Base-by-base conservation (phyloP, 306 rosid genomes). In the Malus domestica region DNA sequence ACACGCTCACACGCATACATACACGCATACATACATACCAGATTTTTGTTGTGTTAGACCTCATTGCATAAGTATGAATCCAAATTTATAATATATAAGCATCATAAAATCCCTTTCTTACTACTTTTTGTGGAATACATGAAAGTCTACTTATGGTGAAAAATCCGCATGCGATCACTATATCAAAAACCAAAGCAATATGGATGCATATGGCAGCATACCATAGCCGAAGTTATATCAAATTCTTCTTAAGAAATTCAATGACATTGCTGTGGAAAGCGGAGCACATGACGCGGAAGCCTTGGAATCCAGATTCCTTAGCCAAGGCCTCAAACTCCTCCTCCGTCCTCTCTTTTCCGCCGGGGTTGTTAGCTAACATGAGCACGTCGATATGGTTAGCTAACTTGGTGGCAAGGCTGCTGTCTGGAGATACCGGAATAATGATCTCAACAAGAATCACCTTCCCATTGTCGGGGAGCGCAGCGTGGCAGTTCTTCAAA, bases 341-440 rank as follows among this genome's bases (percentile, higher is more conserved):
- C 84, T 85, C 85, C 23, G 99, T 95, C 70, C 99, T 90, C 99
- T 90, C 97, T 83, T 90, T 95, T 6, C 99, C 99, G n/a, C 97
- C 97, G 0, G 93, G 96, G 79, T 85, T 93, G 45, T 92, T 90
- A 80, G 96, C 97, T 83, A 93, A 77, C 99, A 95, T 95, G 81
- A 95, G 86, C 32, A 1, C 0, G 52, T 95, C 99, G 0, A 89
- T 81, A 77, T 90, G 97, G 65, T 87, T 83, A 54, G 86, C 91
- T 68, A 91, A 88, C 74, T 90, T 95, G 8, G 97, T 80, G 64
- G 97, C 97, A 25, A 95, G 90, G 89, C 96, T 92, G 0, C 76
- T 78, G 80, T 90, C 92, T 10, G 97, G 99, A 4, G 89, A 92
- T 38, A 80, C 96, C 0, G 97, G 99, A 45, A 95, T 97, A 80